Percentiles rank a stretch among this genome's conserved stretches.
phyloP scores from a whole-genome alignment of 306 rosid species.

The Vicia sativa region DNA sequence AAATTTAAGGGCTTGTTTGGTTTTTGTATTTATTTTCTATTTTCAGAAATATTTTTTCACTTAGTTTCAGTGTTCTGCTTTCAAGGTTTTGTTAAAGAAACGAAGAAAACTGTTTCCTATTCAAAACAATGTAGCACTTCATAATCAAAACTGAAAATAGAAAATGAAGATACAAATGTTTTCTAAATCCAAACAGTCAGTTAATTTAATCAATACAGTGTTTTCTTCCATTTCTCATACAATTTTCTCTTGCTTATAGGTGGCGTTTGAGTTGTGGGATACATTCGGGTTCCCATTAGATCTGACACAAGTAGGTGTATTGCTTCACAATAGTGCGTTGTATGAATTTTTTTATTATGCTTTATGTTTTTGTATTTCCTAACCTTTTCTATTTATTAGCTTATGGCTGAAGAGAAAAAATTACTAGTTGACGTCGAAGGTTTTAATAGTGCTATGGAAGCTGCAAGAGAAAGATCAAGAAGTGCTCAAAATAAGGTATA shows the following conservation, averaged over 20 bases:
- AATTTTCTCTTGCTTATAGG: conserved; percentile 57
- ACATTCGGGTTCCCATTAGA: conserved; percentile 94
- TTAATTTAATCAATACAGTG: conserved; percentile 2
- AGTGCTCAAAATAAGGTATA: conserved; percentile 86
- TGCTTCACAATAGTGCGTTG: conserved; percentile 25
- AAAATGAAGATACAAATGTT: background rate
- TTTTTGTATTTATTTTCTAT: background rate
- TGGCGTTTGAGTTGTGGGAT: conserved; percentile 96
- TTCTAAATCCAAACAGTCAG: conserved; percentile 10
- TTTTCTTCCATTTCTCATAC: conserved; percentile 38
- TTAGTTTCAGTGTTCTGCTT: background rate
- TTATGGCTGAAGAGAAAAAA: conserved; percentile 97
- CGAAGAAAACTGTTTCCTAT: background rate
- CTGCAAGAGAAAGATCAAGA: conserved; percentile 95
- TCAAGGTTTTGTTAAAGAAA: background rate
- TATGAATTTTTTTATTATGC: conserved; percentile 28
- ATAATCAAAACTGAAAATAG: conserved; percentile 1
- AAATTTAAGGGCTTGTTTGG: background rate
- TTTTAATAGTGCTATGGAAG: conserved; percentile 79
- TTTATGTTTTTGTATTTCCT: conserved; percentile 19
- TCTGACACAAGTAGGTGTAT: conserved; percentile 81
- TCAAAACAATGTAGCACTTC: background rate
- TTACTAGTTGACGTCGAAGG: conserved; percentile 78
- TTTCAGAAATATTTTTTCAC: background rate
- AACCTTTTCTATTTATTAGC: conserved; percentile 52